Evolutionary conservation across 495 filamentous ascomycete genomes (phyloP).

Genomic region (Cercophora samala): DNA sequence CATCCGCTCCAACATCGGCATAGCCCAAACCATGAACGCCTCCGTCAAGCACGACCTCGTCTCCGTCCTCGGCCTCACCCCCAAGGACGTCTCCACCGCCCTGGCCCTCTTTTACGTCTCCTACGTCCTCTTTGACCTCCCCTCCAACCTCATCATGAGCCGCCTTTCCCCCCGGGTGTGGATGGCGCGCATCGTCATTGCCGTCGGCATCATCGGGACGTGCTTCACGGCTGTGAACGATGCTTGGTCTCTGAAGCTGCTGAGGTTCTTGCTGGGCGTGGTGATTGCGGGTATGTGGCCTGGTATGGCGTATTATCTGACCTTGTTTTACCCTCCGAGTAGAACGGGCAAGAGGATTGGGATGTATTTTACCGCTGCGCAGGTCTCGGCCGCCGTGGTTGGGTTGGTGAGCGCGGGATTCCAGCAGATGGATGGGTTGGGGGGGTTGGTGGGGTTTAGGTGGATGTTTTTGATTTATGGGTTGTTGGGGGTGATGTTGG

Average conservation of each 20-base stretch:
- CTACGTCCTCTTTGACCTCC: conserved; percentile 85
- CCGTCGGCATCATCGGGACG: conserved; percentile 76
- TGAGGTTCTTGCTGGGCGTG: conserved; percentile 81
- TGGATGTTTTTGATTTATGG: conserved; percentile 97
- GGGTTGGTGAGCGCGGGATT: conserved; percentile 89
- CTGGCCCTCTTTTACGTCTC: conserved; percentile 87
- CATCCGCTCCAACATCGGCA: conserved; percentile 83
- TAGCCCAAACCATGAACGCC: conserved; percentile 87
- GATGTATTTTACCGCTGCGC: conserved; percentile 82
- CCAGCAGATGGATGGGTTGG: conserved; percentile 78
- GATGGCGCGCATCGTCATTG: conserved; percentile 90
- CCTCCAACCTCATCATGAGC: conserved; percentile 88
- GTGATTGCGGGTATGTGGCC: conserved; percentile 95
- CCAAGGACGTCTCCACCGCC: conserved; percentile 74
- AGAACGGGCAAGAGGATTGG: conserved; percentile 86
- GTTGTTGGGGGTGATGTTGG: conserved; percentile 65
- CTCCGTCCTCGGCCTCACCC: conserved; percentile 60
- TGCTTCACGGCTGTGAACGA: conserved; percentile 78
- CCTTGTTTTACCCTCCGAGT: conserved; percentile 85
- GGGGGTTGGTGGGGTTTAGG: conserved; percentile 77
- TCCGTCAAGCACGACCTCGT: conserved; percentile 63
- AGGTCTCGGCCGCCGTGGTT: conserved; percentile 85
- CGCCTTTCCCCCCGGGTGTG: conserved; percentile 78
- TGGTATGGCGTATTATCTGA: conserved; percentile 90
- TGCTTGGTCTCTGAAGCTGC: conserved; percentile 85